These are phyloP conservation scores for Neofusicoccum cordaticola DNA, from an alignment of 2,329 filamentous ascomycete species.

Conservation along the genomic window DNA sequence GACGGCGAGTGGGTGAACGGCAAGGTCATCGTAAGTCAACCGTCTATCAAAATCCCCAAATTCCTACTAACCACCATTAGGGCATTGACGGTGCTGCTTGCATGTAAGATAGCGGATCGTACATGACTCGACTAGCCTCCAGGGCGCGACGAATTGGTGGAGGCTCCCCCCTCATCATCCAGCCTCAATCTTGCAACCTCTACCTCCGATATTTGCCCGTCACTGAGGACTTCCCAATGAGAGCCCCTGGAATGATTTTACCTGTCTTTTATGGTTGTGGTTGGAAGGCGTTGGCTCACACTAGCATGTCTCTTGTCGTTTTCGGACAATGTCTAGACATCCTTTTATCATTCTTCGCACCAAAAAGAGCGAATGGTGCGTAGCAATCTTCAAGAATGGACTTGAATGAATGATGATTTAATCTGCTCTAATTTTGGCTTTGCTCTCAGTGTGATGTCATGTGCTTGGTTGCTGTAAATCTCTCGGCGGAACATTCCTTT, in stretches of 20 bases:
- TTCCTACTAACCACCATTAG: background rate
- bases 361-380: background rate
- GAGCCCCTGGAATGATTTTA: background rate
- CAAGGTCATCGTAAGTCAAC: constrained; percentile 44
- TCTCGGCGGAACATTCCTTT: too few relatives aligned
- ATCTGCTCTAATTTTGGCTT: background rate
- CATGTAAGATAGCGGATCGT: constrained; percentile 31
- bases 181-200: too few relatives aligned
- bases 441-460: too few relatives aligned
- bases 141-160: background rate
- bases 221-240: background rate
- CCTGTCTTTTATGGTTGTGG: background rate
- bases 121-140: background rate
- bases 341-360: constrained; percentile 2
- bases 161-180: background rate
- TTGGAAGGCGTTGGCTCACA: background rate
- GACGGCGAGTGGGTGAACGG: constrained; percentile 57
- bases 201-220: background rate
- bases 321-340: constrained; percentile 5
- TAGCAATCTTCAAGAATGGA: background rate
- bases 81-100: constrained; percentile 38
- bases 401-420: background rate
- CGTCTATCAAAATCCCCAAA: background rate
- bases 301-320: background rate
- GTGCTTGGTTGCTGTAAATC: too few relatives aligned